phyloP scores from a whole-genome alignment of 2,329 filamentous ascomycete species.

The Fusarium xylarioides region DNA sequence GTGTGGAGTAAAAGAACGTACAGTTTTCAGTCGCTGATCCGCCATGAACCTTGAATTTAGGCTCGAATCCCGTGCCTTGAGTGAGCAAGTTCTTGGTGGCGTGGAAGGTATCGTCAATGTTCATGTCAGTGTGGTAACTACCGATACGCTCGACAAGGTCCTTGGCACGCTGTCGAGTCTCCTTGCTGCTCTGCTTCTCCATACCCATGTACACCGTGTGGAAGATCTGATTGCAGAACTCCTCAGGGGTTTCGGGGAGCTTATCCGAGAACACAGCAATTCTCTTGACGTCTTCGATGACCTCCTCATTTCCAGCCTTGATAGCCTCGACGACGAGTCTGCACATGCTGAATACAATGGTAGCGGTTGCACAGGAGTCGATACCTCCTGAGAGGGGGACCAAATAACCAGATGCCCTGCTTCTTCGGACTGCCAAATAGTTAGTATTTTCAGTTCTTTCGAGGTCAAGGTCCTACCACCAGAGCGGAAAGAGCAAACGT shows the following conservation, averaged over 20 bases:
- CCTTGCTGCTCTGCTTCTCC: constrained; percentile 69
- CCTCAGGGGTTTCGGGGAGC: constrained; percentile 63
- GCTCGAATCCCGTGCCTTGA: constrained; percentile 63
- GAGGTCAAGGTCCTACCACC: neutral
- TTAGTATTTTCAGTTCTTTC: neutral
- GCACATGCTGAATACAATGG: constrained; percentile 60
- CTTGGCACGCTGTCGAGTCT: constrained; percentile 73
- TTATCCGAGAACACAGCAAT: constrained; percentile 36
- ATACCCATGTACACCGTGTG: constrained; percentile 68
- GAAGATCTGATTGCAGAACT: constrained; percentile 58
- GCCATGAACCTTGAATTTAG: constrained; percentile 63
- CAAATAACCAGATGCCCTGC: constrained; percentile 19
- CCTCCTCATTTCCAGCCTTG: constrained; percentile 27
- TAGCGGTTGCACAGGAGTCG: constrained; percentile 35
- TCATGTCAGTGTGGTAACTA: constrained; percentile 75
- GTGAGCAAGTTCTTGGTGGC: constrained; percentile 63
- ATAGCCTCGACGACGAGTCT: constrained; percentile 54
- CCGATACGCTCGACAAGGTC: constrained; percentile 70
- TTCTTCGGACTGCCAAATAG: constrained; percentile 10
- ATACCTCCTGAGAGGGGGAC: constrained; percentile 34
- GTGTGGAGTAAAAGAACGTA: neutral
- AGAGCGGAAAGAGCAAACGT: neutral
- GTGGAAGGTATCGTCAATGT: constrained; percentile 75
- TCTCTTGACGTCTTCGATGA: constrained; percentile 51
- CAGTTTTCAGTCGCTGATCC: constrained; percentile 60